A percentile compares a stretch with the other conserved stretches of the same genome.
phyloP scores from a whole-genome alignment of 768 basidiomycete genomes.

The Psilocybe sp. region DNA sequence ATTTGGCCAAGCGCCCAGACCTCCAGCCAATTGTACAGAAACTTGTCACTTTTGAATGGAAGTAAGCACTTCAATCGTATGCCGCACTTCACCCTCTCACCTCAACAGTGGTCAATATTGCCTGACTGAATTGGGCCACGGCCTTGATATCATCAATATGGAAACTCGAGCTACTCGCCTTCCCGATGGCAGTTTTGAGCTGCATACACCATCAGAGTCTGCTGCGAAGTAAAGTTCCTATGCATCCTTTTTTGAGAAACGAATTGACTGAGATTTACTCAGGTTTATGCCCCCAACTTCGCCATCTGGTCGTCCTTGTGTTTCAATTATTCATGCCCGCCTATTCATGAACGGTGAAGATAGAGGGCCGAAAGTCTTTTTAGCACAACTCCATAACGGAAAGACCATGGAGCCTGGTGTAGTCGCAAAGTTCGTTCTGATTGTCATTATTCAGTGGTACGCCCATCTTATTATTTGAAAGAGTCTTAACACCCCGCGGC shows the following conservation, averaged over 20 bases:
- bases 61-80: background rate
- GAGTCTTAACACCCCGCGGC: constrained; percentile 19
- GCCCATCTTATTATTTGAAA: background rate
- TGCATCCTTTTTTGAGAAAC: background rate
- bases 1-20: background rate
- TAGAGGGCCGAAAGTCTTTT: constrained; percentile 34
- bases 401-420: constrained; percentile 33
- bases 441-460: background rate
- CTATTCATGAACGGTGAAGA: constrained; percentile 31
- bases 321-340: constrained; percentile 41
- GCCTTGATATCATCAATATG: constrained; percentile 39
- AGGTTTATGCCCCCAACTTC: constrained; percentile 36
- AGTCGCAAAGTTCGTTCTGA: constrained; percentile 18
- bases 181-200: constrained; percentile 31
- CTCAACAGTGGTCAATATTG: background rate
- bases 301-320: constrained; percentile 29
- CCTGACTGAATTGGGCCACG: constrained; percentile 45
- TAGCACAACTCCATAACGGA: constrained; percentile 38
- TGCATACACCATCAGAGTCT: constrained; percentile 30
- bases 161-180: constrained; percentile 42
- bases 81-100: too few species aligned
- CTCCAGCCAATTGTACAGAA: background rate
- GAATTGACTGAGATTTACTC: background rate
- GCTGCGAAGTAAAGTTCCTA: constrained; percentile 35
- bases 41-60: constrained; percentile 1